Conservation (phyloP, 2,329 filamentous ascomycete genomes). For the Colletotrichum magnum region DNA sequence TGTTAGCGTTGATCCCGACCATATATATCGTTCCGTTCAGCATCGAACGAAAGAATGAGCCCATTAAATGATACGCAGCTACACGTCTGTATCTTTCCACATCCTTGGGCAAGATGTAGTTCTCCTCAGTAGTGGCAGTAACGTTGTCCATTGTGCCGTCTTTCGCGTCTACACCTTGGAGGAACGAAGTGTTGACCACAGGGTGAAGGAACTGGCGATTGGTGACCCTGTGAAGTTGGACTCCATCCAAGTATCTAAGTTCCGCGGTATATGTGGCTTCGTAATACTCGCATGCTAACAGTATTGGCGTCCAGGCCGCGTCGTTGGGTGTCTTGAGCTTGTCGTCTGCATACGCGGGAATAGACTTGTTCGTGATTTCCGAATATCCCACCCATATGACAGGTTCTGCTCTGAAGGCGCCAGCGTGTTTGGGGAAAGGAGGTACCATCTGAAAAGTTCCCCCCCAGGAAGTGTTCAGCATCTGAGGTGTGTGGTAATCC, state of each 20-base stretch:
- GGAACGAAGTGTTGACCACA: slow-evolving; percentile 48
- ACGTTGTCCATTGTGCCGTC: slow-evolving; percentile 52
- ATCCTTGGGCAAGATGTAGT: slow-evolving; percentile 46
- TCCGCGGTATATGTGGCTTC: slow-evolving; percentile 49
- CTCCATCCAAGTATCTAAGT: slow-evolving; percentile 46
- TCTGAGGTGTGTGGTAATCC: slow-evolving; percentile 48
- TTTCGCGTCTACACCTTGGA: slow-evolving; percentile 41
- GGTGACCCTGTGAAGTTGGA: slow-evolving; percentile 44
- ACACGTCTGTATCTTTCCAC: slow-evolving; percentile 46
- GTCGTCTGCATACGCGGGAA: slow-evolving; percentile 39
- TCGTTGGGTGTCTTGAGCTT: slow-evolving; percentile 32
- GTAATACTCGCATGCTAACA: slow-evolving; percentile 52
- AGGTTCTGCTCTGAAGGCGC: slow-evolving; percentile 51
- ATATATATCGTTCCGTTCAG: slow-evolving; percentile 49
- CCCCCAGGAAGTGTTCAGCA: slow-evolving; percentile 45
- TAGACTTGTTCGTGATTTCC: slow-evolving; percentile 42
- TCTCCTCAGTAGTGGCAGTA: slow-evolving; percentile 44
- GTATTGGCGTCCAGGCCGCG: slow-evolving; percentile 48
- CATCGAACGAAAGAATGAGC: slow-evolving; percentile 46
- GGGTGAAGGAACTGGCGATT: slow-evolving; percentile 42
- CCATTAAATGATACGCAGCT: slow-evolving; percentile 51
- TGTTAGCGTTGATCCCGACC: slow-evolving; percentile 44
- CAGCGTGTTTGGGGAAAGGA: slow-evolving; percentile 46
- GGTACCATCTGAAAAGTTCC: slow-evolving; percentile 42
- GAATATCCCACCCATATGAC: slow-evolving; percentile 52